A percentile compares a stretch with the other conserved stretches of the same genome.
phyloP scores from a whole-genome alignment of 352 stramenopile genomes.

The Phytophthora pisi region DNA sequence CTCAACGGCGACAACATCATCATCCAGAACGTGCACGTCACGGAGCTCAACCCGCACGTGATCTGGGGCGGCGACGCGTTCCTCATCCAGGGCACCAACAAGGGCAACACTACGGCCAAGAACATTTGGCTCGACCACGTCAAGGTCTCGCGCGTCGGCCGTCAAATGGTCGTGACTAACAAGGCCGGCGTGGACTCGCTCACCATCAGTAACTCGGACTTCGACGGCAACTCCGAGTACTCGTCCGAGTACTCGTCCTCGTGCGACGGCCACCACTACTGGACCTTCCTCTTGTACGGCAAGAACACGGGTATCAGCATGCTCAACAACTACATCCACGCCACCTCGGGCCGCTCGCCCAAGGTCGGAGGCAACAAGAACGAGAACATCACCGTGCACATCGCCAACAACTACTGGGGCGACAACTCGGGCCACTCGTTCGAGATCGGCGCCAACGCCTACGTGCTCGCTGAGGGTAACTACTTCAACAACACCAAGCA shows the following conservation, averaged over 20 bases:
- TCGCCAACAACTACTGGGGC: constrained; percentile 51
- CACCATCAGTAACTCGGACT: constrained; percentile 64
- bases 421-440: constrained; percentile 49
- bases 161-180: constrained; percentile 52
- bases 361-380: constrained; percentile 32
- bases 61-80: constrained; percentile 42
- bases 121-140: constrained; percentile 63
- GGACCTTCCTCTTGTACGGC: constrained; percentile 43
- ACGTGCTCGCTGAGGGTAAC: constrained; percentile 49
- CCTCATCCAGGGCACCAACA: constrained; percentile 33
- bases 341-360: constrained; percentile 43
- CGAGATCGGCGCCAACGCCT: constrained; percentile 34
- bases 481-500: constrained; percentile 42
- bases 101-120: constrained; percentile 26
- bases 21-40: constrained; percentile 57
- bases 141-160: constrained; percentile 42
- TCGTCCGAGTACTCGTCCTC: constrained; percentile 49
- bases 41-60: constrained; percentile 52
- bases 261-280: constrained; percentile 65
- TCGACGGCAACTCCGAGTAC: constrained; percentile 50
- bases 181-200: constrained; percentile 36
- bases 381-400: constrained; percentile 31
- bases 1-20: constrained; percentile 51
- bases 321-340: constrained; percentile 51
- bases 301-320: constrained; percentile 35